Conservation (phyloP, 139 green algal species). For the Chlorokybus atmophyticus region DNA sequence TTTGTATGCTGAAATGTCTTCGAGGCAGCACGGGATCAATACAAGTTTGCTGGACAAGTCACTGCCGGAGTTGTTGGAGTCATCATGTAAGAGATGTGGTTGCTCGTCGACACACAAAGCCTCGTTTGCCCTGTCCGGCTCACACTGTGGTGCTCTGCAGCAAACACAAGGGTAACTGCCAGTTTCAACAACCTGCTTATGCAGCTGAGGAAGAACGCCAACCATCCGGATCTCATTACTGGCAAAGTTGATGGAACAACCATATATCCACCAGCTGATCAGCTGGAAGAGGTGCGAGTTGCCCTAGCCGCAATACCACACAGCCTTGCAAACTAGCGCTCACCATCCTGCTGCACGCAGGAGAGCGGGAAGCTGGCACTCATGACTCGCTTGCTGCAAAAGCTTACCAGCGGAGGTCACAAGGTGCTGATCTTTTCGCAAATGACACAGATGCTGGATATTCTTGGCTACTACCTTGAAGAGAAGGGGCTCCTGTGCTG, state of each 20-base stretch:
- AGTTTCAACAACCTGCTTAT: conserved; percentile 90
- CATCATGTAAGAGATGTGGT: too few relatives aligned
- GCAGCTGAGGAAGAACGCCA: conserved; percentile 93
- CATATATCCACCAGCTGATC: conserved; percentile 45
- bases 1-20: conserved; percentile 89
- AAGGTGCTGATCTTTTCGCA: conserved; percentile 89
- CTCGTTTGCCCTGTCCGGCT: too few relatives aligned
- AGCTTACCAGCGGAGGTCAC: conserved; percentile 54
- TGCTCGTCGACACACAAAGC: too few relatives aligned
- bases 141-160: too few relatives aligned
- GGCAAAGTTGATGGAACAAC: conserved; percentile 14
- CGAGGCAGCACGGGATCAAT: conserved; percentile 84
- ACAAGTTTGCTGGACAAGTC: conserved; percentile 88
- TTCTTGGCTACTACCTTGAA: conserved; percentile 82
- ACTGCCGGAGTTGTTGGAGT: conserved; percentile 60
- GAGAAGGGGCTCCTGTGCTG: conserved; percentile 50
- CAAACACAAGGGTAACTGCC: too few relatives aligned
- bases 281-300: too few relatives aligned
- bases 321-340: too few relatives aligned
- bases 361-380: conserved; percentile 92
- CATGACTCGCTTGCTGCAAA: conserved; percentile 55
- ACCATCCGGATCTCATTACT: conserved; percentile 88
- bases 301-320: too few relatives aligned
- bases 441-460: conserved; percentile 97
- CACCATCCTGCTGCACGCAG: too few relatives aligned